phyloP scores from a whole-genome alignment of 2,329 filamentous ascomycete genomes.

The Colletotrichum lupini region DNA sequence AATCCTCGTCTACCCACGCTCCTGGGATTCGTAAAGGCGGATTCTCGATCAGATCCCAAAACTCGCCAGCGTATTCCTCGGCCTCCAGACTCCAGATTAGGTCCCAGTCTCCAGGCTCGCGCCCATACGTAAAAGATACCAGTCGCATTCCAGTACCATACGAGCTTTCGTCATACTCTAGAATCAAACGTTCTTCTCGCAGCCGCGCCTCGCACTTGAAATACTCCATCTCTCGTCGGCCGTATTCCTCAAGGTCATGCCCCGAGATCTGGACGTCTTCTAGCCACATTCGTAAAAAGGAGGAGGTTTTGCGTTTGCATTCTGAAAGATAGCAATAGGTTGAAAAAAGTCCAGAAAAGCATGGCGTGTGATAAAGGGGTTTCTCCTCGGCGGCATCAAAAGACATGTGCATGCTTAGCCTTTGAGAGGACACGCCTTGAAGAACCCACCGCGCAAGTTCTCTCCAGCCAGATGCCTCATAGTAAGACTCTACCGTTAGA shows the following conservation, averaged over 20 bases:
- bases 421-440: background rate
- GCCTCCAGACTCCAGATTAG: constrained; percentile 7
- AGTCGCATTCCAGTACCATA: no score
- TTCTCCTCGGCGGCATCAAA: fast-evolving
- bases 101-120: background rate
- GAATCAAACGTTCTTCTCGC: background rate
- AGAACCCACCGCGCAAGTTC: background rate
- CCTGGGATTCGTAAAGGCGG: background rate
- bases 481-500: no score
- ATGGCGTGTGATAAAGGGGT: no score
- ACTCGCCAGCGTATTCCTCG: constrained; percentile 12
- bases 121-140: background rate
- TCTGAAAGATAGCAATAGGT: no score
- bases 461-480: no score
- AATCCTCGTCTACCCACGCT: background rate
- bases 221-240: background rate
- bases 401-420: background rate
- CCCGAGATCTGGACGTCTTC: background rate
- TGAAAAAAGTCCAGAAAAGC: no score
- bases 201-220: fast-evolving
- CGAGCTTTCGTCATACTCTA: no score
- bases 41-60: constrained; percentile 12
- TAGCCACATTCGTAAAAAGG: background rate
- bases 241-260: background rate
- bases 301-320: background rate